A percentile compares a stretch with the other conserved stretches of the same genome.
These are phyloP conservation scores for Coelastrella sp. DNA, from an alignment of 139 green algal genomes.

Conservation along the genomic window DNA sequence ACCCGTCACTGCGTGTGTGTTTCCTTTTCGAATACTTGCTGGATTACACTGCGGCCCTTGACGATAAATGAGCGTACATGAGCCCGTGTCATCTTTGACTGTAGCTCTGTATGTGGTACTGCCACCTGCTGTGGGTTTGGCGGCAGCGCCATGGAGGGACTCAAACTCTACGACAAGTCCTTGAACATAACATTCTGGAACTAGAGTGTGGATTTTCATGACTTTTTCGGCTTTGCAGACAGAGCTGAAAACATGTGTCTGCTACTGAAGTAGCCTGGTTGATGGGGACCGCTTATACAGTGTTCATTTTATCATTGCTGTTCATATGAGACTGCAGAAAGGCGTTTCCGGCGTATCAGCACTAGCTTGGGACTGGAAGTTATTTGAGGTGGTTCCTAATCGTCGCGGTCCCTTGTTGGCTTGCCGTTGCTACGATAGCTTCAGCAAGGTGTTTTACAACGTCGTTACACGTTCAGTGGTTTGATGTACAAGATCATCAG, in stretches of 20 bases:
- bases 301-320: background rate
- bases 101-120: constrained; percentile 22
- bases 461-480: background rate
- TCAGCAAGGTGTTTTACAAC: background rate
- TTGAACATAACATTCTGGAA: background rate
- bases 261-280: background rate
- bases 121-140: background rate
- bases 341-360: background rate
- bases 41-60: constrained; percentile 10
- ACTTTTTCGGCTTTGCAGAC: background rate
- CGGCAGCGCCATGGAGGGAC: constrained; percentile 22
- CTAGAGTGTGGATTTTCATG: constrained; percentile 19
- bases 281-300: background rate
- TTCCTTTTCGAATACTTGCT: constrained; percentile 15
- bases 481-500: background rate
- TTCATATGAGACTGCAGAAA: background rate
- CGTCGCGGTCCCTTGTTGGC: background rate
- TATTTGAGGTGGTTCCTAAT: background rate
- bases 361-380: background rate
- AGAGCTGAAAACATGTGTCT: background rate
- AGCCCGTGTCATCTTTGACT: constrained; percentile 10
- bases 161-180: constrained; percentile 1
- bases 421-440: background rate
- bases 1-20: constrained; percentile 7
- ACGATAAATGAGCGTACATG: background rate